These are phyloP conservation scores for Pisolithus microcarpus DNA, from an alignment of 768 basidiomycete species.

Conservation along the genomic window DNA sequence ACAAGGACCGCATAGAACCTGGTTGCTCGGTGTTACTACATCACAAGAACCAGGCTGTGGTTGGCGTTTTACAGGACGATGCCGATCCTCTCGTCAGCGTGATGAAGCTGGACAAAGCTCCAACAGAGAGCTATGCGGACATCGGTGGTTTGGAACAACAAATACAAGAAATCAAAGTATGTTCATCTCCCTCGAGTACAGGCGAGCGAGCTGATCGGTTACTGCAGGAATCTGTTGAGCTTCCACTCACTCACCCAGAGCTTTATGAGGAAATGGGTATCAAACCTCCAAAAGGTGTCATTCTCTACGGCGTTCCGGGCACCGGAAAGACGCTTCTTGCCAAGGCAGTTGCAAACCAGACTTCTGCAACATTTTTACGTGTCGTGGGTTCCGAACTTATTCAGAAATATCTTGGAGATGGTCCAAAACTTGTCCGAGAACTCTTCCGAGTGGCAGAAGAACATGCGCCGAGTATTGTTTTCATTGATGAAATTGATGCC, in stretches of 20 bases:
- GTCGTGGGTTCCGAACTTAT: constrained; percentile 98
- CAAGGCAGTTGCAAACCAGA: constrained; percentile 97
- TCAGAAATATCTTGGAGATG: constrained; percentile 98
- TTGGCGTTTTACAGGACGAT: constrained; percentile 94
- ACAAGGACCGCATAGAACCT: constrained; percentile 96
- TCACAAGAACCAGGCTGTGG: constrained; percentile 91
- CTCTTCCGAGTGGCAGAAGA: constrained; percentile 96
- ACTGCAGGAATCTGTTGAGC: constrained; percentile 88
- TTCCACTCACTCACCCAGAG: constrained; percentile 96
- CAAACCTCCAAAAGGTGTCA: constrained; percentile 98
- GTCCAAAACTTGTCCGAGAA: constrained; percentile 96
- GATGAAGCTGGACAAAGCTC: constrained; percentile 99
- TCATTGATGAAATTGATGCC: constrained; percentile 99
- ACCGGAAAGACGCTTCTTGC: constrained; percentile 98
- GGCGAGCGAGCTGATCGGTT: not conserved
- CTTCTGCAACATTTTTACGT: constrained; percentile 94
- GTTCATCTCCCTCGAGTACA: constrained; percentile 10
- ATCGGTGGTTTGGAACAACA: constrained; percentile 95
- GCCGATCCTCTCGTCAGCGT: constrained; percentile 93
- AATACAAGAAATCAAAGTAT: constrained; percentile 97
- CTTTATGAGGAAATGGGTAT: constrained; percentile 99
- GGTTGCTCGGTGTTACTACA: constrained; percentile 92
- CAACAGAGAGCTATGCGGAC: constrained; percentile 97
- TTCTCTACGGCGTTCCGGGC: constrained; percentile 96
- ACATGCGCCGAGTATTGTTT: constrained; percentile 96